These are phyloP conservation scores for Urostyla sp. DNA, from an alignment of 73 alveolate genomes.

Conservation along the genomic window DNA sequence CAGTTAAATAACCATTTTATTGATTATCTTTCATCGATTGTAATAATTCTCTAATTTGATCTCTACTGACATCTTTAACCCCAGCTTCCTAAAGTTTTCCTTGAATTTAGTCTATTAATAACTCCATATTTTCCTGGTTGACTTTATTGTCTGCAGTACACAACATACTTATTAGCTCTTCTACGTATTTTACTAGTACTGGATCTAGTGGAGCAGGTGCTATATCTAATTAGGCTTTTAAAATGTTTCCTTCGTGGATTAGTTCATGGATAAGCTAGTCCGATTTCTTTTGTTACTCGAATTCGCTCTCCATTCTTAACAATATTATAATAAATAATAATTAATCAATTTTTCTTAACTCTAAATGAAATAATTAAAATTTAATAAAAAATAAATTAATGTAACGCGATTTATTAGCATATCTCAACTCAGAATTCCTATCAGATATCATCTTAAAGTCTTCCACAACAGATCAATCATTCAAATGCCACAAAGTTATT, in stretches of 20 bases:
- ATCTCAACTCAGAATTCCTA: slow-evolving; percentile 9
- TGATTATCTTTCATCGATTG: slow-evolving; percentile 2
- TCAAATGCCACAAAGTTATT: slow-evolving; percentile 60
- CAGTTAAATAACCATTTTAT: slow-evolving; percentile 9
- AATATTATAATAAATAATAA: background rate
- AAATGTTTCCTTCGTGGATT: too few species aligned
- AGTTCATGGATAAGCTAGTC: too few species aligned
- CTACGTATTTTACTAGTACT: slow-evolving; percentile 20
- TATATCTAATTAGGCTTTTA: too few species aligned
- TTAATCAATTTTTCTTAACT: background rate
- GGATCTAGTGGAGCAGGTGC: too few species aligned
- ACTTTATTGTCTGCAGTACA: slow-evolving; percentile 44
- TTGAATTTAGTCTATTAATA: slow-evolving; percentile 3
- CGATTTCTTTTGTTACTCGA: too few species aligned
- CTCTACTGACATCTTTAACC: background rate
- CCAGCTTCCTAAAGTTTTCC: background rate
- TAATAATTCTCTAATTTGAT: background rate
- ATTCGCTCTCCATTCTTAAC: too few species aligned
- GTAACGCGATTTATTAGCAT: slow-evolving; percentile 38
- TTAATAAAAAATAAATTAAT: slow-evolving; percentile 32
- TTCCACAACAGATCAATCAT: slow-evolving; percentile 26
- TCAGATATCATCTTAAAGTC: slow-evolving; percentile 28
- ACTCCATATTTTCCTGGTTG: background rate
- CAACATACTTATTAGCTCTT: slow-evolving; percentile 39
- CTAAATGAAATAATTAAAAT: slow-evolving; percentile 9